Percentiles rank a stretch among this genome's conserved stretches.
phyloP scores from a whole-genome alignment of 257 asterid genomes.

The Petunia axillaris region DNA sequence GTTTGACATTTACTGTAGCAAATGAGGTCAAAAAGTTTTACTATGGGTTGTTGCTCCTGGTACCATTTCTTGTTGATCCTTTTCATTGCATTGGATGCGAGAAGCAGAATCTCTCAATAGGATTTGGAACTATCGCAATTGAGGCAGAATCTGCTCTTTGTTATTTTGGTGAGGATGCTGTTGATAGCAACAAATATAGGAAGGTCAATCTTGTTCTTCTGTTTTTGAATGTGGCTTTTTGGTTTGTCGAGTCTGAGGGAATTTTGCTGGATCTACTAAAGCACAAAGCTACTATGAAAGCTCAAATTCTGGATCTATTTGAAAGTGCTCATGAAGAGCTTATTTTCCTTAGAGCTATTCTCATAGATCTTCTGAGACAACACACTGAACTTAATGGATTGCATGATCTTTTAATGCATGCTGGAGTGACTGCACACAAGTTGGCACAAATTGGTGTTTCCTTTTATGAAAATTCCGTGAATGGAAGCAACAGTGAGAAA shows the following conservation, averaged over 20 bases:
- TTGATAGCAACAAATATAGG: background rate
- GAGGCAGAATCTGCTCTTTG: background rate
- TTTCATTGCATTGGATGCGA: background rate
- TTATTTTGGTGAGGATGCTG: background rate
- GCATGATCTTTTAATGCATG: background rate
- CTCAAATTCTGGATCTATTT: conserved; percentile 13
- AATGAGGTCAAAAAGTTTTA: conserved; percentile 3
- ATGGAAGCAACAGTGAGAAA: background rate
- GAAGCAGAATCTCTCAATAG: background rate
- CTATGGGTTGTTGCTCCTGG: conserved; percentile 12
- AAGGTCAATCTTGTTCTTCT: conserved; percentile 5
- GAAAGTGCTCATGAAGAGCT: conserved; percentile 23
- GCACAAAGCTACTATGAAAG: conserved; percentile 13
- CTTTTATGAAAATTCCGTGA: conserved; percentile 16
- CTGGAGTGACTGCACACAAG: conserved; percentile 4
- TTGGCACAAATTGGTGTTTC: background rate
- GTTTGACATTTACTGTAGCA: conserved; percentile 10
- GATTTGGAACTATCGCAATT: background rate
- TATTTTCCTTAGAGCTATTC: conserved; percentile 22
- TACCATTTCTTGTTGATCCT: background rate
- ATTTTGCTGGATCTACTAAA: conserved; percentile 3
- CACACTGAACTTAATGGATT: background rate
- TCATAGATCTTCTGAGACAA: conserved; percentile 13
- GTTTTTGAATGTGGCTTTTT: background rate
- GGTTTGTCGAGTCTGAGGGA: conserved; percentile 5